Evolutionary conservation across 345 rosid species (phyloP).

Genomic region (Anastatica hierochuntica): DNA sequence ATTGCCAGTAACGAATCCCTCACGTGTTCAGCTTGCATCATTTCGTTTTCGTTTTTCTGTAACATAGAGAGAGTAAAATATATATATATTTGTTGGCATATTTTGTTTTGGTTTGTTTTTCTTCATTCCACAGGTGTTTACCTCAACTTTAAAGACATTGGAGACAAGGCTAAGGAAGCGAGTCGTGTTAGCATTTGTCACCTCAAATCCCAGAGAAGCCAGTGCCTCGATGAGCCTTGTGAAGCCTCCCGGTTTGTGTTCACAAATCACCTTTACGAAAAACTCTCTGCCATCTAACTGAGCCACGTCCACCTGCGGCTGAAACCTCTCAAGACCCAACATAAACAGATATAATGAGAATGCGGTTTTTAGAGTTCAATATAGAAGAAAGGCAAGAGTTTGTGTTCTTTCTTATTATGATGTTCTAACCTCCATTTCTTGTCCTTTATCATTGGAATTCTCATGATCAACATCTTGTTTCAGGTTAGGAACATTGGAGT

Average conservation of each 20-base stretch:
- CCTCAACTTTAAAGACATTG: conserved; percentile 85
- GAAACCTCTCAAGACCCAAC: conserved; percentile 16
- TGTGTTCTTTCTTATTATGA: neutral
- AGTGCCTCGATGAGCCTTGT: conserved; percentile 75
- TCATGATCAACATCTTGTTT: conserved; percentile 44
- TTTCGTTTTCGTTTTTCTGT: conserved; percentile 68
- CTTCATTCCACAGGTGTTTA: conserved; percentile 15
- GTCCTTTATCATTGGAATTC: conserved; percentile 48
- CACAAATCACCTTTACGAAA: conserved; percentile 82
- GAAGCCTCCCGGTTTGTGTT: conserved; percentile 78
- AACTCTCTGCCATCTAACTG: conserved; percentile 79
- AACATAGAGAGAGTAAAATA: neutral
- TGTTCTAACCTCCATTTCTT: conserved; percentile 82
- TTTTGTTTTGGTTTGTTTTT: conserved; percentile 1
- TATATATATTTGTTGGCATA: neutral
- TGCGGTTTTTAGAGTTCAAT: neutral
- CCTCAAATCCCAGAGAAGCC: conserved; percentile 78
- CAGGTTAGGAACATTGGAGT: conserved; percentile 20
- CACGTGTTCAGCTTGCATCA: conserved; percentile 69
- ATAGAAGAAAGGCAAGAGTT: neutral
- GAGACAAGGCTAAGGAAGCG: conserved; percentile 72
- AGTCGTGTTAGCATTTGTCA: conserved; percentile 72
- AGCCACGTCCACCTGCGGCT: conserved; percentile 89
- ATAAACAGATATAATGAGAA: neutral
- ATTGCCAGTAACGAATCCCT: conserved; percentile 74